phyloP scores from a whole-genome alignment of 2,329 filamentous ascomycete species.

The Neopestalotiopsis sp. region DNA sequence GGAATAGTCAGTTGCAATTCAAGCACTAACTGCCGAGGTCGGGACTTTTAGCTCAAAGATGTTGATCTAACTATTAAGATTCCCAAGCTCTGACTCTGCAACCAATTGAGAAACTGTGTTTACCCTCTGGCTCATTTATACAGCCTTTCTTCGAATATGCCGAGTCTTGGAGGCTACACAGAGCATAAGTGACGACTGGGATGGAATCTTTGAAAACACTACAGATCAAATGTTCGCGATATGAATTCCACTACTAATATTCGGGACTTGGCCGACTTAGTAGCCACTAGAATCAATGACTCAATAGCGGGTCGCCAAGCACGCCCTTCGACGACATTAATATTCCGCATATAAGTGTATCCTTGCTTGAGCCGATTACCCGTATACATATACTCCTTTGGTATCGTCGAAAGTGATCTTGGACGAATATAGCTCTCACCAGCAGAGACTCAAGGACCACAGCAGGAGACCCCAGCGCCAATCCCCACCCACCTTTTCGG shows the following conservation, averaged over 20 bases:
- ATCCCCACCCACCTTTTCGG: not conserved
- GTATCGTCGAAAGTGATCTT: not conserved
- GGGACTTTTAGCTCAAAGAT: not conserved
- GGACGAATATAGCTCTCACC: not conserved
- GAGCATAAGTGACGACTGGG: too few relatives aligned
- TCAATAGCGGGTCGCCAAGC: not conserved
- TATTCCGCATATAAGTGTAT: not conserved
- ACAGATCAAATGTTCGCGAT: not conserved
- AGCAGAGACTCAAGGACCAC: not conserved
- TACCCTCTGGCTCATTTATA: not conserved
- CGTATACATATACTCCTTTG: not conserved
- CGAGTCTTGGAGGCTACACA: too few relatives aligned
- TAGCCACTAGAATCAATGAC: not conserved
- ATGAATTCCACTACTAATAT: not conserved
- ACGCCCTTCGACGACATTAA: not conserved
- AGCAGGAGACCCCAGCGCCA: not conserved
- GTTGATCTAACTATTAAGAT: not conserved
- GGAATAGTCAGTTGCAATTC: not conserved
- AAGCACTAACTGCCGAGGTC: not conserved
- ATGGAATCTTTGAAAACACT: too few relatives aligned
- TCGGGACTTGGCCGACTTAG: not conserved
- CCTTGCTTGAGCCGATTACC: not conserved
- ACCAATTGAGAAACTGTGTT: not conserved
- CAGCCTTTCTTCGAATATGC: too few relatives aligned
- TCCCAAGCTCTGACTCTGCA: not conserved